These are phyloP conservation scores for Mentha longifolia DNA, from an alignment of 257 asterid species.

Conservation along the genomic window DNA sequence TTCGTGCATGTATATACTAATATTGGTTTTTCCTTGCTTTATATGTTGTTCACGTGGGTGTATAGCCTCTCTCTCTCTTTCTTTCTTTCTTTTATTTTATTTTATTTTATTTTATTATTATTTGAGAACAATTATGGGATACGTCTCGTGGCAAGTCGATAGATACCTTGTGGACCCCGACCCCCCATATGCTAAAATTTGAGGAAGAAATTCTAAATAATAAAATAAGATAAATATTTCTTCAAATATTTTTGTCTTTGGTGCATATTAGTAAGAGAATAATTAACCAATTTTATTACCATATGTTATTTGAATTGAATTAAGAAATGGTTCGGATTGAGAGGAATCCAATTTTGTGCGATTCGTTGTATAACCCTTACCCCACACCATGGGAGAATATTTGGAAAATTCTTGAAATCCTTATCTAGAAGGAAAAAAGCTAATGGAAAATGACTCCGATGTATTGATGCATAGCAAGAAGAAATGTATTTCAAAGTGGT, in stretches of 20 bases:
- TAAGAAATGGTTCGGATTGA: slow-evolving; percentile 42
- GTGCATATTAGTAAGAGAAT: too few species aligned
- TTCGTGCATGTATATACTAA: not conserved
- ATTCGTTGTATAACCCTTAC: slow-evolving; percentile 46
- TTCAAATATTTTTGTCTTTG: too few species aligned
- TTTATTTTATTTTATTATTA: not conserved
- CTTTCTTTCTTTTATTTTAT: too few species aligned
- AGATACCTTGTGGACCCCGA: slow-evolving; percentile 35
- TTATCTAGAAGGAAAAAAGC: slow-evolving; percentile 11
- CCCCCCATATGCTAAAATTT: too few species aligned
- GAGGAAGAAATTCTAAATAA: too few species aligned
- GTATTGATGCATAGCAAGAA: slow-evolving; percentile 8
- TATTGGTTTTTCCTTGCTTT: slow-evolving; percentile 23
- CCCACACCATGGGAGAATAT: slow-evolving; percentile 37
- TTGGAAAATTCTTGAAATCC: slow-evolving; percentile 35
- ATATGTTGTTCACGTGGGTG: slow-evolving; percentile 35
- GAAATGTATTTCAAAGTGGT: slow-evolving; percentile 25
- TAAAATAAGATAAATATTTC: too few species aligned
- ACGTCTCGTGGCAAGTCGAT: slow-evolving; percentile 7
- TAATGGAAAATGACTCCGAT: slow-evolving; percentile 32
- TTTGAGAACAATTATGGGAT: slow-evolving; percentile 25
- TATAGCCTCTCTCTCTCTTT: not conserved
- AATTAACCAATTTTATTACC: too few species aligned
- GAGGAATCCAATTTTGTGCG: slow-evolving; percentile 54
- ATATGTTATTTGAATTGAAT: not conserved